Conservation (phyloP, 345 rosid genomes). For the Lepidium sativum region DNA sequence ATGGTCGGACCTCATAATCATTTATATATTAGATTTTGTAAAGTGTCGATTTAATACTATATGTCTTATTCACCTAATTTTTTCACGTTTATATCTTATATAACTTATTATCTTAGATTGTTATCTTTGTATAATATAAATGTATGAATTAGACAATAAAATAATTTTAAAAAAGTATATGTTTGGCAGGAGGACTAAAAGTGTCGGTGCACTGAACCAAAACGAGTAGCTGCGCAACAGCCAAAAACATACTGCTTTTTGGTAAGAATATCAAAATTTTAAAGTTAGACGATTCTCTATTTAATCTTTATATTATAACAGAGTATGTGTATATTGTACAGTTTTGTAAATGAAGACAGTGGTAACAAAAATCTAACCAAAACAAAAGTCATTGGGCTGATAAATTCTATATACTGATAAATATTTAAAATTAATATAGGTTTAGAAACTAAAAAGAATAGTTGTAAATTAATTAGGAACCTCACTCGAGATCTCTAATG, state of each 20-base stretch:
- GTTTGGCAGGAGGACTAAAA: slow-evolving; percentile 9
- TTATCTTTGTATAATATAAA: background rate
- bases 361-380: too few relatives aligned
- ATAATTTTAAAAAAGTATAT: background rate
- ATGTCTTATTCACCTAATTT: background rate
- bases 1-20: background rate
- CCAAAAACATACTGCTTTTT: slow-evolving; percentile 1
- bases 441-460: too few relatives aligned
- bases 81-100: background rate
- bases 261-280: background rate
- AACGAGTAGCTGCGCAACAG: slow-evolving; percentile 9
- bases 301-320: background rate
- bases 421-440: too few relatives aligned
- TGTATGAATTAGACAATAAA: background rate
- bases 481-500: too few relatives aligned
- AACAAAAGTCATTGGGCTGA: too few relatives aligned
- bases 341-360: background rate
- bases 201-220: slow-evolving; percentile 22
- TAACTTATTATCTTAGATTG: background rate
- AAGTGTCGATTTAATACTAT: background rate
- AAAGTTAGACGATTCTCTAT: background rate
- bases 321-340: background rate
- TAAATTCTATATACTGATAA: too few relatives aligned
- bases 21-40: background rate
- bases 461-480: too few relatives aligned